Base-by-base conservation (phyloP, 768 basidiomycete species). In the Symmetrospora coprosmae region DNA sequence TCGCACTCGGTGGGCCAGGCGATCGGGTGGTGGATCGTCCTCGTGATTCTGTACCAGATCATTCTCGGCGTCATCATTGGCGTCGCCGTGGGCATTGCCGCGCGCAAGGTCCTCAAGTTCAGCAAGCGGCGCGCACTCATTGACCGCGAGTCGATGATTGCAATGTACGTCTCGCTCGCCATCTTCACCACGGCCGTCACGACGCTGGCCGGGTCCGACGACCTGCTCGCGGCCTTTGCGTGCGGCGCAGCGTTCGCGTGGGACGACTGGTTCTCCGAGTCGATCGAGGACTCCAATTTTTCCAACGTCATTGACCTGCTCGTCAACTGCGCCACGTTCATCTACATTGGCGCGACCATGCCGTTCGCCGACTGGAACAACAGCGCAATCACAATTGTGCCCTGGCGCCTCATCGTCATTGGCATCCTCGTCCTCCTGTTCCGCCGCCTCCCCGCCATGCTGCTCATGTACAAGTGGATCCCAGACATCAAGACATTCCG, bases 301-400 rank as follows among this genome's bases (percentile, higher is more conserved):
- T 86, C 84, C 66, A 88, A 87, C 73, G 91, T 97, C 67, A 88
- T 97, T 69, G 88, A 97, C 73, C 75, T 96, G 65, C 77, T 97
- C 60, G 92, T 94, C 80, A 96, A 96, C 74, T 80, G 89, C 64
- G 87, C 89, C 28, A 86, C 86, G 2, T 96, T 97, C 75, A 82
- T 96, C 50, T 96, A 85, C 70, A 85, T 97, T 63, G 94, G 94
- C 62, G 91, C 92, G 33, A 90, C 91, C 83, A 91, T 91, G 80
- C 94, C 94, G 0, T 97, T 99, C 73, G 72, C 78, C 68, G 77
- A 78, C 48, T 97, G 92, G 76, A 74, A 76, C 61, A 78, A 87
- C 70, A 73, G 74, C 8, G 75, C 74, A 40, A 75, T 85, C 66
- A 83, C 83, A 1, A 75, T 99, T 48, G 79, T 77, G 40, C 82